Conservation (phyloP, 75 land plant species). For the Azolla pinnata region DNA sequence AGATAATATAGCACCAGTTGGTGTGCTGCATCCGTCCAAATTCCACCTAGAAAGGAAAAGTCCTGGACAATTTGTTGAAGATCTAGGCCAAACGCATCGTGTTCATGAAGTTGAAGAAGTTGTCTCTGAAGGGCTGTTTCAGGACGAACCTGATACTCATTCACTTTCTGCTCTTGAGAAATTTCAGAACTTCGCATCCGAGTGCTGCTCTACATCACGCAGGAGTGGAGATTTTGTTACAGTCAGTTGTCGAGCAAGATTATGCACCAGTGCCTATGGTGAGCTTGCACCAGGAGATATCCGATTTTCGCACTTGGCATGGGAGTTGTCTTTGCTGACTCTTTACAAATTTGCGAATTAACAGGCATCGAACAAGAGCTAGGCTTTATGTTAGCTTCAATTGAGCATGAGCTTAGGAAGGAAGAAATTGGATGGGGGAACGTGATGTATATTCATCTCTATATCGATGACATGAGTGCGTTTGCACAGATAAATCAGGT, state of each 20-base stretch:
- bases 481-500: constrained; percentile 65
- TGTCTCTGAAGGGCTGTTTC: too few relatives aligned
- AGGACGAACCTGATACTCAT: too few relatives aligned
- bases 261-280: neutral
- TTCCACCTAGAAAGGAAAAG: constrained; percentile 66
- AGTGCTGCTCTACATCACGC: too few relatives aligned
- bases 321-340: neutral
- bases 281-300: neutral
- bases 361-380: constrained; percentile 45
- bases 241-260: neutral
- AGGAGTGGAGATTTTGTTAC: neutral
- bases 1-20: constrained; percentile 83
- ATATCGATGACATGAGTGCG: constrained; percentile 61
- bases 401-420: constrained; percentile 37
- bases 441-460: constrained; percentile 84
- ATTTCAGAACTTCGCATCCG: too few relatives aligned
- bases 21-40: constrained; percentile 69
- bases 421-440: constrained; percentile 53
- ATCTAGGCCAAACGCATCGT: too few relatives aligned
- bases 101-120: too few relatives aligned
- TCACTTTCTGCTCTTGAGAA: neutral
- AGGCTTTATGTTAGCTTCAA: constrained; percentile 28
- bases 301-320: neutral
- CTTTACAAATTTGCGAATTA: constrained; percentile 1
- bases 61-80: constrained; percentile 2